phyloP scores from a whole-genome alignment of 768 basidiomycete species.

The Russula foetens region DNA sequence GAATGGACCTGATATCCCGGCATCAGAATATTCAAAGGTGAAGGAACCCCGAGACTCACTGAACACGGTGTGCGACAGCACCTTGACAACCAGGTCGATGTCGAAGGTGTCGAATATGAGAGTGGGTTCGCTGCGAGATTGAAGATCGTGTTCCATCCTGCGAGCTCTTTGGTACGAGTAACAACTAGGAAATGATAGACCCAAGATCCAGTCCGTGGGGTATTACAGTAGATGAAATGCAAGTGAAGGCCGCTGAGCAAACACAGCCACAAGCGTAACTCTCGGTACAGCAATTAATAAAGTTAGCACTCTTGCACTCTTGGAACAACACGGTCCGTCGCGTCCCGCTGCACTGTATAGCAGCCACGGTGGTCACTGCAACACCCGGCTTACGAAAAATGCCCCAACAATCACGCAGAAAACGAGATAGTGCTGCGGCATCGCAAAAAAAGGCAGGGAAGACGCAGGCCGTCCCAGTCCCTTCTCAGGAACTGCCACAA shows the following conservation, averaged over 20 bases:
- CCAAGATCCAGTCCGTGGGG: background rate
- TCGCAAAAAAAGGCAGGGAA: background rate
- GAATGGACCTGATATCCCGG: constrained; percentile 55
- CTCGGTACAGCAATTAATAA: too few relatives aligned
- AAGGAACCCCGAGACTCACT: constrained; percentile 40
- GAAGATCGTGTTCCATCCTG: background rate
- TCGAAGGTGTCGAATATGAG: constrained; percentile 65
- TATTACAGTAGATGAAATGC: too few relatives aligned
- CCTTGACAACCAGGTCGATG: constrained; percentile 72
- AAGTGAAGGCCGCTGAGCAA: too few relatives aligned
- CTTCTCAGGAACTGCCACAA: background rate
- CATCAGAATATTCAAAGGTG: background rate
- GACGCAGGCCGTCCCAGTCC: background rate
- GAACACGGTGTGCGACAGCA: constrained; percentile 69
- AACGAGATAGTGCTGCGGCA: background rate
- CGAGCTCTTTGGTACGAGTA: background rate
- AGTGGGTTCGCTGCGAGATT: constrained; percentile 3
- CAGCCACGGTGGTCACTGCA: too few relatives aligned
- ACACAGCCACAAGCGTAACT: too few relatives aligned
- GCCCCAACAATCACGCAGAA: constrained; percentile 16
- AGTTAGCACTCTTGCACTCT: too few relatives aligned
- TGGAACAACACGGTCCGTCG: background rate
- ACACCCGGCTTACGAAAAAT: background rate
- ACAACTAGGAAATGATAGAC: background rate
- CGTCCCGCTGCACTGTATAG: background rate